A percentile compares a stretch with the other conserved stretches of the same genome.
These are phyloP conservation scores for Crithidia thermophila DNA, from an alignment of 208 protist species.

Conservation along the genomic window DNA sequence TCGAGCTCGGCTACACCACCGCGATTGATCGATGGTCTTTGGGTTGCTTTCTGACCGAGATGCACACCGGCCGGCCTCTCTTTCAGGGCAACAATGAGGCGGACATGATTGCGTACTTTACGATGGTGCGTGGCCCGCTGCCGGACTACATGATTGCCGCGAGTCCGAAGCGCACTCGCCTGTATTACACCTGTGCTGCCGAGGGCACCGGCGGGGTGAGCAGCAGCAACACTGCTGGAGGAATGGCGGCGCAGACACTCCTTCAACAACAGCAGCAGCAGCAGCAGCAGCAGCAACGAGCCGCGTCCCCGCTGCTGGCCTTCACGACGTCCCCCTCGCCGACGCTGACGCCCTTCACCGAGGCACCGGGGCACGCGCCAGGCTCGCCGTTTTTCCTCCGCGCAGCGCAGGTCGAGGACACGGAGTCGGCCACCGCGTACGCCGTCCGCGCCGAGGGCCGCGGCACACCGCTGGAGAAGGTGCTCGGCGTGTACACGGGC, in stretches of 20 bases:
- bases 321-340: background rate
- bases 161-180: conserved; percentile 61
- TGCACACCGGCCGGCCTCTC: conserved; percentile 97
- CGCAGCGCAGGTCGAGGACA: conserved; percentile 13
- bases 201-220: background rate
- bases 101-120: conserved; percentile 96
- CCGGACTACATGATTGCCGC: conserved; percentile 79
- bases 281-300: conserved; percentile 16
- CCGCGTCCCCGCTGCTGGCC: conserved; percentile 15
- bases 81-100: conserved; percentile 95
- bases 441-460: conserved; percentile 1
- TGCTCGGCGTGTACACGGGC: conserved; percentile 72
- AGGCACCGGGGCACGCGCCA: conserved; percentile 25
- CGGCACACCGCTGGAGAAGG: conserved; percentile 45
- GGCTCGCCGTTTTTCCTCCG: conserved; percentile 36
- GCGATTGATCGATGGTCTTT: conserved; percentile 99
- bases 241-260: background rate
- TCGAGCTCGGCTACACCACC: conserved; percentile 94
- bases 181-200: conserved; percentile 39
- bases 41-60: conserved; percentile 98
- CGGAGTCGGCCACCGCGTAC: conserved; percentile 20
- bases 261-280: background rate
- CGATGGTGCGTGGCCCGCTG: conserved; percentile 72
- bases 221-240: conserved; percentile 1
- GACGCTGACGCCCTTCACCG: conserved; percentile 6